Evolutionary conservation across 768 basidiomycete species (phyloP).

Genomic region (Naematelia encephala): DNA sequence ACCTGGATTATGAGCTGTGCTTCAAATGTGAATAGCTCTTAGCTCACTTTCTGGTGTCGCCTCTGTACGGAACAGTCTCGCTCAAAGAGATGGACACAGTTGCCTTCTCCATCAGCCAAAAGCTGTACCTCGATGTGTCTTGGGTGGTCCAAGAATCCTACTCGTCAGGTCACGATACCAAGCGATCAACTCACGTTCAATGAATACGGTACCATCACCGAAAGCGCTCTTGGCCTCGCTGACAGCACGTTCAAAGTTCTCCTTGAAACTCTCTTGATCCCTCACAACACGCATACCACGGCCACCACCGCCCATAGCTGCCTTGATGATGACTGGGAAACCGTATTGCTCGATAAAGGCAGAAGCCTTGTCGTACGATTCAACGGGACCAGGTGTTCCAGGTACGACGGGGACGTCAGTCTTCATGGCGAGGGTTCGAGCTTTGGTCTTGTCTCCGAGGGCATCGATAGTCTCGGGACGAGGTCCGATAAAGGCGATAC

Average conservation of each 20-base stretch:
- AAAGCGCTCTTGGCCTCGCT: conserved; percentile 95
- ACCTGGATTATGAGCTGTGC: conserved; percentile 57
- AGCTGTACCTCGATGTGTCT: conserved; percentile 97
- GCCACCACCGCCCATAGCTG: conserved; percentile 97
- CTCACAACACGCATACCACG: conserved; percentile 99
- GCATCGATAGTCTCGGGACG: conserved; percentile 94
- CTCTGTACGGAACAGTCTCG: conserved; percentile 98
- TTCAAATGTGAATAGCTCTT: too few species aligned
- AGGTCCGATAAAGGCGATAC: conserved; percentile 94
- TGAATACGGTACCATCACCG: conserved; percentile 98
- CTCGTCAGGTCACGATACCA: conserved; percentile 1
- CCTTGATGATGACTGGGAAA: conserved; percentile 99
- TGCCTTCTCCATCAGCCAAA: conserved; percentile 84
- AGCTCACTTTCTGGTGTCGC: conserved; percentile 76
- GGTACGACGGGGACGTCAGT: conserved; percentile 94
- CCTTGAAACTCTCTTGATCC: conserved; percentile 85
- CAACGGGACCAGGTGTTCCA: conserved; percentile 94
- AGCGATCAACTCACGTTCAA: conserved; percentile 63
- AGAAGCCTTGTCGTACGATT: conserved; percentile 69
- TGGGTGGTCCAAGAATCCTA: conserved; percentile 72
- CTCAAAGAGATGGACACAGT: conserved; percentile 96
- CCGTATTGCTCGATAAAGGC: conserved; percentile 93
- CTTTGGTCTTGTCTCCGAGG: conserved; percentile 98
- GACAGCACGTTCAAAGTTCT: conserved; percentile 84
- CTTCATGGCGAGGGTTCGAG: conserved; percentile 73